Percentiles rank a stretch among this genome's conserved stretches.
phyloP scores from a whole-genome alignment of 2,329 filamentous ascomycete species.

The Fusarium tjaetaba region DNA sequence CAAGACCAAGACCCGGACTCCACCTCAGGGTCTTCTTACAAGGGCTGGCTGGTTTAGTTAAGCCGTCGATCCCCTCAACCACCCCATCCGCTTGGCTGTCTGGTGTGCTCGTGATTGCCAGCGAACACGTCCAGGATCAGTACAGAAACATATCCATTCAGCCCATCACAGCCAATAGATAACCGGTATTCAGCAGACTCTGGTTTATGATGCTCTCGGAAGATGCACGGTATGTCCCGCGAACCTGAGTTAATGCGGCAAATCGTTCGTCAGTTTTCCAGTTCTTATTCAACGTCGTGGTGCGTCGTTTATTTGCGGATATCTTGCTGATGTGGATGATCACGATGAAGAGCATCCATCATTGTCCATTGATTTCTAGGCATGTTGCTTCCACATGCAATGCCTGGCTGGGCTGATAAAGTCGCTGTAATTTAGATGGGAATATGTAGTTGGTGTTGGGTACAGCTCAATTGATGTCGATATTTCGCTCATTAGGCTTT shows the following conservation, averaged over 20 bases:
- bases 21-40: constrained; percentile 29
- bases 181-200: constrained; percentile 10
- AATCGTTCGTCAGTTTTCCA: constrained; percentile 32
- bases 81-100: constrained; percentile 33
- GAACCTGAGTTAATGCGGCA: constrained; percentile 33
- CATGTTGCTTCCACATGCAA: not conserved
- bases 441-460: not conserved
- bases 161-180: constrained; percentile 33
- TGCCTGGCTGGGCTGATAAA: not conserved
- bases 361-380: not conserved
- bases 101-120: constrained; percentile 45
- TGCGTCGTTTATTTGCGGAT: constrained; percentile 6
- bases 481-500: not conserved
- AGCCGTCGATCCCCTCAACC: constrained; percentile 36
- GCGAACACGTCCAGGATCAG: constrained; percentile 43
- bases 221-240: constrained; percentile 40
- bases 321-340: constrained; percentile 6
- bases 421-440: not conserved
- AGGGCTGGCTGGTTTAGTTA: constrained; percentile 28
- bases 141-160: constrained; percentile 25
- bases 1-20: not conserved
- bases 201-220: constrained; percentile 35
- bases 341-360: constrained; percentile 10
- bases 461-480: not conserved
- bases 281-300: constrained; percentile 17